Evolutionary conservation across 2,329 filamentous ascomycete species (phyloP), one percentile per base, ranked within the genome.

Genomic region (Alternaria triticina): DNA sequence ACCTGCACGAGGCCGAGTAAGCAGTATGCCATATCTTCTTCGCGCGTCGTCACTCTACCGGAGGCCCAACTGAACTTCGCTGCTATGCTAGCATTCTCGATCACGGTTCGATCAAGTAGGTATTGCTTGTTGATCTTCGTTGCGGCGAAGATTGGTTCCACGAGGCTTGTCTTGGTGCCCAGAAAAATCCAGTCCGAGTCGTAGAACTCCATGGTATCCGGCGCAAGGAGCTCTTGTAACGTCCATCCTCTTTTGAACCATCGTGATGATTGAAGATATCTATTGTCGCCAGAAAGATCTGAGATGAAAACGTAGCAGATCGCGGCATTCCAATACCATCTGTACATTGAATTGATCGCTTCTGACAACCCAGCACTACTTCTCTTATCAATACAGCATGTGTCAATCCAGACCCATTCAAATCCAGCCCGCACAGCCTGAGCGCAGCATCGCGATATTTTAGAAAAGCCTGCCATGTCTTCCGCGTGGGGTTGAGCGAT

Each of bases 111-210:
- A 4, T 49, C 5, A 7, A 28, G 15, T 5, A 28, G 10, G 2
- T 17, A 49, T 12, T 28, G n/a, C n/a, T n/a, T 28, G 3, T 28
- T 1, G 9, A 49, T 28, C 9, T 9, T 23, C 0, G 46, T 28
- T 12, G 47, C 27, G 5, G 9, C 2, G 5, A 20, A 6, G 2
- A 50, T 30, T 7, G 0, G 1, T 5, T 13, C 23, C 1, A 20
- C 1, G 5, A 30, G n/a, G 12, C 27, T 20, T 1, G 27, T 13
- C 6, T 30, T 30, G 0, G 27, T 50, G 3, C 47, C 47, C 4
- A 30, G 0, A 8, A 50, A 20, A 1, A 1, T 22, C 47, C 47
- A 50, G 4, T 30, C 15, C 0, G n/a, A 20, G 12, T 50, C n/a
- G 11, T 13, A 50, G n/a, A 50, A 50, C 11, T 50, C 47, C 1